Conservation (phyloP, 352 stramenopile genomes). For the Globisporangium nodosum region DNA sequence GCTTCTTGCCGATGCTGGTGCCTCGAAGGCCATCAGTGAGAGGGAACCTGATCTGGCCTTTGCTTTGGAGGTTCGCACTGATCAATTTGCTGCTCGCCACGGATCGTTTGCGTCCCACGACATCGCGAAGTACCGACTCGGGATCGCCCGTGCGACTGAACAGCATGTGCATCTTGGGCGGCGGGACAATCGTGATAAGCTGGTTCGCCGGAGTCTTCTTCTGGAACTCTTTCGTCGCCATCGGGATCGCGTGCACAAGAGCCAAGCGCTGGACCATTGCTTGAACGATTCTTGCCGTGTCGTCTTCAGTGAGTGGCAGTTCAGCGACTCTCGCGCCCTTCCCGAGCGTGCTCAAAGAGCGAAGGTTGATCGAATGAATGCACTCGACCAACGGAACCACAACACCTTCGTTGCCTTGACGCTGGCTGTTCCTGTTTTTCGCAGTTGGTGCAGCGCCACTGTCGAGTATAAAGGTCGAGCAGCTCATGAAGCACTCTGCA, state of each 20-base stretch:
- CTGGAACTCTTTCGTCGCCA: slow-evolving; percentile 51
- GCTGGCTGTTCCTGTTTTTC: neutral
- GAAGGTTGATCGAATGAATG: slow-evolving; percentile 56
- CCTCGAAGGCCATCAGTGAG: slow-evolving; percentile 42
- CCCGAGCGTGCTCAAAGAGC: slow-evolving; percentile 23
- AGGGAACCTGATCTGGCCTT: slow-evolving; percentile 30
- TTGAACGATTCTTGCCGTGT: slow-evolving; percentile 33
- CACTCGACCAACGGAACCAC: slow-evolving; percentile 30
- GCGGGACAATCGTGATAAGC: slow-evolving; percentile 39
- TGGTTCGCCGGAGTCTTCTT: slow-evolving; percentile 24
- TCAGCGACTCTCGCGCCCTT: slow-evolving; percentile 13
- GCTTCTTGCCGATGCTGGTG: slow-evolving; percentile 37
- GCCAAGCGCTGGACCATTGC: slow-evolving; percentile 27
- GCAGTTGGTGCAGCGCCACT: neutral
- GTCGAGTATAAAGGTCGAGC: neutral
- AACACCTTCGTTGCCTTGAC: neutral
- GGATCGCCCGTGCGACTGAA: slow-evolving; percentile 1
- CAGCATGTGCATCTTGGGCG: slow-evolving; percentile 35
- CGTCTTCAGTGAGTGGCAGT: slow-evolving; percentile 30
- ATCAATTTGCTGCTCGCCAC: slow-evolving; percentile 3
- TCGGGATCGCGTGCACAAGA: slow-evolving; percentile 32
- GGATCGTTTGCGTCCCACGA: neutral
- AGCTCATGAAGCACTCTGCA: slow-evolving; percentile 38
- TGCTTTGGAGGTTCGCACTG: neutral
- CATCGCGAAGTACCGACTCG: neutral